Base-by-base conservation (phyloP, 23 red algal species). In the Cyanidiococcus yangmingshanensis region DNA sequence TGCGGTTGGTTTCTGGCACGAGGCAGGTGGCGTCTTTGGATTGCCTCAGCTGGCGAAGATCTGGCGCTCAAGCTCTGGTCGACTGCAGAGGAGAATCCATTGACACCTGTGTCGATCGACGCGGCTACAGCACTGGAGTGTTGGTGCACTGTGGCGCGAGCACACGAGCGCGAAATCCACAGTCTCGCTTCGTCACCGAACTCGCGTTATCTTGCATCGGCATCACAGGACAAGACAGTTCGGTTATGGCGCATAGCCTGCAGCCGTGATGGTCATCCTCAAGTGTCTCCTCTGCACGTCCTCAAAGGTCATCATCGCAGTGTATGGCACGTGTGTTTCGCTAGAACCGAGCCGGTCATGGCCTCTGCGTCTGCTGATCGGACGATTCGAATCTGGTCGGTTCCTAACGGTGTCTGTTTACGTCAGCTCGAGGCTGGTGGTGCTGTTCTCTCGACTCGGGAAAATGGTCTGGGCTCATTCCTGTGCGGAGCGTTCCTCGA, bases 281-380 rank as follows among this genome's bases (percentile, higher is more conserved):
- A 71, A 7, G 32, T 71, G 3, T 27, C 63, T 29, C 12, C 21
- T 25, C 27, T 3, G 21, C n/a, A 7, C 63, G 32, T 71, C 3
- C 63, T 71, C n/a, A 71, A 7, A 7, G 63, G 63, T 12, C 63
- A 71, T 35, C 63, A 29, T 2, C 63, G 63, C 16, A 35, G n/a
- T 7, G 63, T 71, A 3, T 71, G 63, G 63, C 3, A 2, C 27
- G 63, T 71, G 7, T 71, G 63, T 29, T 71, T 71, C 63, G 21
- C 12, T 12, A 12, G 7, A 2, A 71, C 3, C 27, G 63, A 71
- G 63, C 63, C 63, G 63, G n/a, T 71, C 16, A 12, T 71, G 7
- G 63, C 63, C 7, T 71, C 63, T 3, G 63, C 63, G n/a, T 71
- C 63, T 25, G 32, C n/a, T 2, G 63, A 71, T 35, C 63, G 63